Evolutionary conservation across 1,284 basidiomycete species (phyloP).

Genomic region (Garcileccinum viscosum): DNA sequence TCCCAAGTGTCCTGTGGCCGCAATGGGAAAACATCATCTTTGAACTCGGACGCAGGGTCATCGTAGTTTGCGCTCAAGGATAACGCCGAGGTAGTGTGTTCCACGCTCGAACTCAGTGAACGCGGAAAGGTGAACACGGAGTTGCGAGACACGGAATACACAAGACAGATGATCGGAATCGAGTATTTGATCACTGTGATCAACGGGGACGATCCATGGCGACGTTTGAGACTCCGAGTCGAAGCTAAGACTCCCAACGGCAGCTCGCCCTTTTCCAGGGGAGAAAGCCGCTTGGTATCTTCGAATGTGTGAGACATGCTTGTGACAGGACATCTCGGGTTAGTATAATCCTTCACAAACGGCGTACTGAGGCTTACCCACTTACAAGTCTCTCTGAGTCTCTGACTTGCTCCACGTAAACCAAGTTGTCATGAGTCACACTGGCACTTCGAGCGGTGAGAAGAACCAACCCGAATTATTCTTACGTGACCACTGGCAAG

Average conservation of each 20-base stretch:
- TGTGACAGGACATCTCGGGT: not conserved
- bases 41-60: slow-evolving; percentile 53
- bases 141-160: slow-evolving; percentile 24
- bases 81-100: slow-evolving; percentile 6
- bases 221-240: slow-evolving; percentile 1
- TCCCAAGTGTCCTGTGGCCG: slow-evolving; percentile 72
- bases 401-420: not conserved
- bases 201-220: slow-evolving; percentile 3
- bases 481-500: not conserved
- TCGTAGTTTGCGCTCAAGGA: slow-evolving; percentile 21
- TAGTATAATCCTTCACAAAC: slow-evolving; percentile 3
- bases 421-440: not conserved
- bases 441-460: not conserved
- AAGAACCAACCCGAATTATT: not conserved
- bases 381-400: not conserved
- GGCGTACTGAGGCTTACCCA: not conserved
- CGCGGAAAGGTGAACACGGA: slow-evolving; percentile 3
- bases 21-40: slow-evolving; percentile 69
- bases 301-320: slow-evolving; percentile 13
- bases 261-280: slow-evolving; percentile 27
- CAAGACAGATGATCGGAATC: slow-evolving; percentile 29
- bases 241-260: slow-evolving; percentile 16
- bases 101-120: not conserved
- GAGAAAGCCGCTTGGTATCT: slow-evolving; percentile 17
- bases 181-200: slow-evolving; percentile 25